Evolutionary conservation across 257 asterid genomes (phyloP).

Genomic region (Solanum arcanum): DNA sequence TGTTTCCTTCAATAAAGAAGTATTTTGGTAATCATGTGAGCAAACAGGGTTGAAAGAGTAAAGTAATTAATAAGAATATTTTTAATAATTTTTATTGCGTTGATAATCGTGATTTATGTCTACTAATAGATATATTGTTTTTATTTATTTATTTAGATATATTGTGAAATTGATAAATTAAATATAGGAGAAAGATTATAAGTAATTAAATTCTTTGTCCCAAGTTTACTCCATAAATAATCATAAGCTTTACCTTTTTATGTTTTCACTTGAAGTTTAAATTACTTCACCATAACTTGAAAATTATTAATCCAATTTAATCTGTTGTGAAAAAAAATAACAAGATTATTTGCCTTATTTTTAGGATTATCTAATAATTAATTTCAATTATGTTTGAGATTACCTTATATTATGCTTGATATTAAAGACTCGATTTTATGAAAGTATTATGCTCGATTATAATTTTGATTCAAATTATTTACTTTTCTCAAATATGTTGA

Average conservation of each 20-base stretch:
- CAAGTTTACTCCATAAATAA: background rate
- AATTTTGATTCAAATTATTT: no score
- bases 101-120: background rate
- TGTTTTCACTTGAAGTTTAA: background rate
- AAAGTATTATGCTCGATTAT: background rate
- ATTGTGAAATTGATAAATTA: background rate
- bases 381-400: background rate
- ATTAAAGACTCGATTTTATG: background rate
- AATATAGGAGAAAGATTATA: background rate
- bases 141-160: background rate
- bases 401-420: background rate
- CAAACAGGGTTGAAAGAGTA: background rate
- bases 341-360: background rate
- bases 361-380: background rate
- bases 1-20: background rate
- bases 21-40: background rate
- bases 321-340: background rate
- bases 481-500: background rate
- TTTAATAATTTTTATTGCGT: background rate
- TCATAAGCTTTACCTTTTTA: background rate
- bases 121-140: no score
- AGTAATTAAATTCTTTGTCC: background rate
- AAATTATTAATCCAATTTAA: background rate
- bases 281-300: background rate
- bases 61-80: background rate